A percentile compares a stretch with the other conserved stretches of the same genome.
Evolutionary conservation across 148 eudicot genomes (phyloP).

Genomic region (Diospyros kaki): DNA sequence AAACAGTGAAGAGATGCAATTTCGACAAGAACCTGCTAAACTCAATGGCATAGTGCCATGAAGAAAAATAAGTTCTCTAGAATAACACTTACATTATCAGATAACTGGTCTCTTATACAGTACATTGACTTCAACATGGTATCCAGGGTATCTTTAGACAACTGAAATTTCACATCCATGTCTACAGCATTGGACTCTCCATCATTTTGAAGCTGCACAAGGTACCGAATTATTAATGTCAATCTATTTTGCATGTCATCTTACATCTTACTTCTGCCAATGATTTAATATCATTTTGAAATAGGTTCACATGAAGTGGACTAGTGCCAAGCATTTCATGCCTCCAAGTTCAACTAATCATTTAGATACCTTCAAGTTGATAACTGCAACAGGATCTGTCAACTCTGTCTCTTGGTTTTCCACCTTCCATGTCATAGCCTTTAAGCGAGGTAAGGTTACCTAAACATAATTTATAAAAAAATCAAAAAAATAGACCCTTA

Average conservation of each 20-base stretch:
- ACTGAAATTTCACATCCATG: constrained; percentile 32
- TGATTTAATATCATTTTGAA: not conserved
- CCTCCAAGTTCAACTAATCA: not conserved
- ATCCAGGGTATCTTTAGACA: constrained; percentile 37
- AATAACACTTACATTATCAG: constrained; percentile 26
- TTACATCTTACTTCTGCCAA: not conserved
- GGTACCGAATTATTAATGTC: not conserved
- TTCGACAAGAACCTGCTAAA: not conserved
- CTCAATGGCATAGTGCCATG: not conserved
- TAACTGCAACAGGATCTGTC: constrained; percentile 31
- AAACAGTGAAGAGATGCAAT: not conserved
- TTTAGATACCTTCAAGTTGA: constrained; percentile 25
- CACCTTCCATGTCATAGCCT: constrained; percentile 37
- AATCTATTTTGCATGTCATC: not conserved
- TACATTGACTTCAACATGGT: constrained; percentile 44
- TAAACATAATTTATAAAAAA: constrained; percentile 7
- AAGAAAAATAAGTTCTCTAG: not conserved
- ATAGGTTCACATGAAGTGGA: not conserved
- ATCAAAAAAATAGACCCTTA: not conserved
- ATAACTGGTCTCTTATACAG: constrained; percentile 30
- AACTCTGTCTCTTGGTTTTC: constrained; percentile 23
- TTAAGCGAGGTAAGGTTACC: constrained; percentile 28
- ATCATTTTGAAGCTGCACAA: constrained; percentile 34
- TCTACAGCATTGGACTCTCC: constrained; percentile 22
- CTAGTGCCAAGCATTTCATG: not conserved